Percentiles rank a stretch among this genome's conserved stretches.
Evolutionary conservation across 805 yeast genomes (phyloP).

Genomic region (Schizosaccharomyces japonicus): DNA sequence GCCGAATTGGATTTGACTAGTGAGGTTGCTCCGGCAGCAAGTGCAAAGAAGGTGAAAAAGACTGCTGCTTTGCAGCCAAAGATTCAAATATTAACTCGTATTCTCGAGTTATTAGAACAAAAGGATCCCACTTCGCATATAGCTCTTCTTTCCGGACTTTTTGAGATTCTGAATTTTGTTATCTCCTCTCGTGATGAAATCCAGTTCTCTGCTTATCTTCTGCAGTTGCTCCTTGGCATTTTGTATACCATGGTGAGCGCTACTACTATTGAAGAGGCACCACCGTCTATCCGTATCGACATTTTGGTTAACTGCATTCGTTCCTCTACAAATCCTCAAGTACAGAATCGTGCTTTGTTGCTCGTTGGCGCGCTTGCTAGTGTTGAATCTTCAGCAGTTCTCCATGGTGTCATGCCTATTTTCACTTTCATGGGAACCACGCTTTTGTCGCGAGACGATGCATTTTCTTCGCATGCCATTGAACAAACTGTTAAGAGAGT

Average conservation of each 20-base stretch:
- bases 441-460: constrained; percentile 89
- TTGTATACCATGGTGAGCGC: constrained; percentile 2
- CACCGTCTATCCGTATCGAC: constrained; percentile 61
- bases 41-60: not conserved
- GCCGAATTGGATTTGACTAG: not conserved
- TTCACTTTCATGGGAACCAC: constrained; percentile 98
- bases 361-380: constrained; percentile 75
- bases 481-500: constrained; percentile 77
- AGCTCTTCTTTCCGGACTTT: constrained; percentile 15
- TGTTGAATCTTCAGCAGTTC: constrained; percentile 67
- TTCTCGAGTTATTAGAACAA: constrained; percentile 57
- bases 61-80: constrained; percentile 21
- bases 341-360: constrained; percentile 65
- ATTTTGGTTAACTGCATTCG: constrained; percentile 76
- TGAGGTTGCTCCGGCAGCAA: not conserved
- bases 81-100: constrained; percentile 39
- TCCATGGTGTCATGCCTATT: constrained; percentile 97
- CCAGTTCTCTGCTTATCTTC: not conserved
- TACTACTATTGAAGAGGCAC: constrained; percentile 22
- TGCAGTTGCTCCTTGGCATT: not conserved
- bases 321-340: constrained; percentile 75
- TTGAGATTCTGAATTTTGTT: constrained; percentile 15
- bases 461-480: constrained; percentile 73
- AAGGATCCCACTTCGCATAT: constrained; percentile 14
- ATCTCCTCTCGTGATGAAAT: not conserved